A percentile compares a stretch with the other conserved stretches of the same genome.
Conservation (phyloP, 2,329 filamentous ascomycete genomes). For the Fusarium mexicanum region DNA sequence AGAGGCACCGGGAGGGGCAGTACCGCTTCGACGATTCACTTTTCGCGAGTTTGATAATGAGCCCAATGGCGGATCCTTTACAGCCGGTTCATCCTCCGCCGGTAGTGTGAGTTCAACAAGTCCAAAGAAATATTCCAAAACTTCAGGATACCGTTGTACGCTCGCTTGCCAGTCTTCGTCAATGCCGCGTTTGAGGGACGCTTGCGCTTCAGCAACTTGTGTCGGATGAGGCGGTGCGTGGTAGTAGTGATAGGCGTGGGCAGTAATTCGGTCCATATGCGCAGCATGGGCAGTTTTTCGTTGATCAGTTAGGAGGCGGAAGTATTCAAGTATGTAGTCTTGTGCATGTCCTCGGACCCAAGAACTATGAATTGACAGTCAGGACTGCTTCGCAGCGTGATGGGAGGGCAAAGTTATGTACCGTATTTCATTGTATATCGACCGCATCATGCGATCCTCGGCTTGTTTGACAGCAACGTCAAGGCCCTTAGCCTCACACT, state of each 20-base stretch:
- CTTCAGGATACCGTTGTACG: slow-evolving; percentile 80
- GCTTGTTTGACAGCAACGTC: slow-evolving; percentile 71
- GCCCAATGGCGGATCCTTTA: slow-evolving; percentile 69
- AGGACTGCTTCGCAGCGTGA: not conserved
- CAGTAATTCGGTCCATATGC: slow-evolving; percentile 65
- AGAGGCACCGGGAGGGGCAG: slow-evolving; percentile 46
- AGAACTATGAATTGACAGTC: slow-evolving; percentile 52
- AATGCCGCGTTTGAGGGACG: slow-evolving; percentile 75
- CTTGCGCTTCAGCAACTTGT: slow-evolving; percentile 72
- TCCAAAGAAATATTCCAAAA: slow-evolving; percentile 83
- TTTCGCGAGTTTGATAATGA: slow-evolving; percentile 61
- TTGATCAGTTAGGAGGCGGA: slow-evolving; percentile 67
- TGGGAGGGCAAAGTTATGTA: slow-evolving; percentile 48
- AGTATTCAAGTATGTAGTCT: slow-evolving; percentile 75
- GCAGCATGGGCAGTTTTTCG: slow-evolving; percentile 66
- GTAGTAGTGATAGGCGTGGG: slow-evolving; percentile 67
- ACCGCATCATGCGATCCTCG: slow-evolving; percentile 70
- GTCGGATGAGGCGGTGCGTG: slow-evolving; percentile 66
- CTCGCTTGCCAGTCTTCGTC: slow-evolving; percentile 82
- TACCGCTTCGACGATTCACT: slow-evolving; percentile 52
- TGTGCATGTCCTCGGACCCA: slow-evolving; percentile 74
- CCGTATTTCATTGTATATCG: slow-evolving; percentile 71
- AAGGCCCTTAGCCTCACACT: slow-evolving; percentile 73
- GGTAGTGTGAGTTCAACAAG: slow-evolving; percentile 75
- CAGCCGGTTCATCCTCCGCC: slow-evolving; percentile 66